Base-by-base conservation (phyloP, 768 basidiomycete species). In the Leccinum uliginosum region DNA sequence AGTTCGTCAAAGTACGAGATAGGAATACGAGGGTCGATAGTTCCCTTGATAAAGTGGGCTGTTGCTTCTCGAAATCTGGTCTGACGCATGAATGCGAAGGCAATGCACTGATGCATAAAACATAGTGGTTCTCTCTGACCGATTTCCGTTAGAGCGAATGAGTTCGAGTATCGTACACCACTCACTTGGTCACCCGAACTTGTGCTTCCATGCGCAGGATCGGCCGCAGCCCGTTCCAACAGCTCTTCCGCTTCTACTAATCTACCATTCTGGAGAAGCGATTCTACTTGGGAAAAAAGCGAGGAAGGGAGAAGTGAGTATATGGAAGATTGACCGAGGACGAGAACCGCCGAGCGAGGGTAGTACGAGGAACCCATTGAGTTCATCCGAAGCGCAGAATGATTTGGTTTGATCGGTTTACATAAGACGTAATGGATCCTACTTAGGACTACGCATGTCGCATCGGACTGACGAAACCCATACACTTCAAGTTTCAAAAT, bases 1-100 rank as follows among this genome's bases (percentile, higher is more conserved):
- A 94, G 73, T 57, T 85, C 80, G 7, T 90, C 85, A 64, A 85
- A 95, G 69, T 91, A 87, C 59, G 89, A 85, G 58, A 95, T 75
- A 38, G 93, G 78, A 3, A 94, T 68, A 14, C 93, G 83, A 0
- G 93, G 91, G 71, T 97, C 93, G n/a, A 91, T 73, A 46, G 86
- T 83, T 34, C 91, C 93, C 54, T 83, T 79, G 65, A 88, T 84
- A 55, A 96, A 80, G 64, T 90, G 81, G 59, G 80, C 82, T 17
- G 86, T 87, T 1, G 93, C 93, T 56, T 91, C 87, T 59, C 89
- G 85, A 67, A 97, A 95, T 50, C 85, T 76, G 0, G 91, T 92
- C 68, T 91, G 89, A 29, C 76, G 69, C 66, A 95, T 79, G 62
- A 86, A 86, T 68, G 86, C 81, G 66, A 89, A 89, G 15, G 90